Evolutionary conservation across 495 filamentous ascomycete species (phyloP), one percentile per base, ranked within the genome.

Genomic region (Cladorrhinum samala): DNA sequence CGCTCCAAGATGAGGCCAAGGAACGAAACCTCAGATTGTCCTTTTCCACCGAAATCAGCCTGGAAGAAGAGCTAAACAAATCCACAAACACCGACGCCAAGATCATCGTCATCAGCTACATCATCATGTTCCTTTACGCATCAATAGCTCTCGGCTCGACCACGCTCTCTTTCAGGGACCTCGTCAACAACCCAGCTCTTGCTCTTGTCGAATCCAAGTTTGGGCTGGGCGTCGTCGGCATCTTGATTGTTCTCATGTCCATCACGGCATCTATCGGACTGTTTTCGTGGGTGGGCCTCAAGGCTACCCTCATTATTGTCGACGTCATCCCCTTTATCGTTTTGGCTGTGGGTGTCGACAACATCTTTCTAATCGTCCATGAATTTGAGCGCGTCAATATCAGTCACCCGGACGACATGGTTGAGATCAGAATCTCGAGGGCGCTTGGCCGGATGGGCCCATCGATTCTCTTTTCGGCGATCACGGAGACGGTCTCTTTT

Each of bases 321-420:
- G 93, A 98, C 64, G 93, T 98, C 55, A 98, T 98, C 53, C 93
- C 93, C 0, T 98, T 98, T 68, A 83, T 98, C 56, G 91, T 98
- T 11, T 72, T 98, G 9, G 93, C 93, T 43, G 88, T 98, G 16
- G 93, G 93, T 20, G 94, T 98, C 9, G 93, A 98, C 77, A 98
- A 98, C 65, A 97, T 98, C 63, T 98, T 98, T 71, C 71, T 98
- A 46, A 96, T 98, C 46, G 94, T 97, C 6, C 91, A 98, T 70
- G 93, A 98, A 63, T 96, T 98, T 58, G 94, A 98, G 68, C 80
- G 94, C 23, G 84, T 95, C 52, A 96, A 97, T 62, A 71, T 91
- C 64, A 94, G 83, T 65, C 82, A 95, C 63, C 87, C 89, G 0
- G 90, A 95, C 58, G 84, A 90, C 36, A 73, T 82, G 58, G 83